Evolutionary conservation across 2,329 filamentous ascomycete genomes (phyloP).

Genomic region (Talaromyces sp.): DNA sequence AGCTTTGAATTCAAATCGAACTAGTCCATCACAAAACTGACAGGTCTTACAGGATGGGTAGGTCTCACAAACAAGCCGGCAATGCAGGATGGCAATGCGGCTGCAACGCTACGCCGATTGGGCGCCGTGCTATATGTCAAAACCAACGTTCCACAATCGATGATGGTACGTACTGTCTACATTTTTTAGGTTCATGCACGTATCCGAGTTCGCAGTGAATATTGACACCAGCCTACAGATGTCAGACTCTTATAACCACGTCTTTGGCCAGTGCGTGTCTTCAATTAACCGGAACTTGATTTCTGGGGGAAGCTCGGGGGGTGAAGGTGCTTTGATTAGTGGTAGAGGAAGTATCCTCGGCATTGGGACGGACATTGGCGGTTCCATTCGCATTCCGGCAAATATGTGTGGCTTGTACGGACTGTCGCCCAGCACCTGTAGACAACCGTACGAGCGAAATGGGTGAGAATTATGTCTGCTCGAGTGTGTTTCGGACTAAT

Average conservation of each 20-base stretch:
- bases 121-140: constrained; percentile 55
- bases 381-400: constrained; percentile 37
- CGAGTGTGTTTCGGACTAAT: constrained; percentile 17
- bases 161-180: constrained; percentile 60
- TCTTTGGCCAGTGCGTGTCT: constrained; percentile 61
- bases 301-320: constrained; percentile 62
- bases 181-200: constrained; percentile 52
- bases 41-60: constrained; percentile 9
- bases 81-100: constrained; percentile 9
- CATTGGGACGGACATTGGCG: constrained; percentile 59
- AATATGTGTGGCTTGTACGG: constrained; percentile 26
- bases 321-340: constrained; percentile 58
- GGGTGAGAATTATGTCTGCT: constrained; percentile 23
- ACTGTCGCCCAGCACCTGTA: constrained; percentile 34
- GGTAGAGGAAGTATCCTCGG: constrained; percentile 58
- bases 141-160: constrained; percentile 57
- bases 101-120: constrained; percentile 4
- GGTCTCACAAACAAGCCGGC: constrained; percentile 11
- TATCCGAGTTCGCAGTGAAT: constrained; percentile 53
- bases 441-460: constrained; percentile 32
- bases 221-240: constrained; percentile 51
- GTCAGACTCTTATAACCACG: constrained; percentile 55
- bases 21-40: background rate
- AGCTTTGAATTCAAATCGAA: background rate
- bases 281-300: constrained; percentile 58